Evolutionary conservation across 164 flowering plant species (phyloP).

Genomic region (Pachysandra terminalis): DNA sequence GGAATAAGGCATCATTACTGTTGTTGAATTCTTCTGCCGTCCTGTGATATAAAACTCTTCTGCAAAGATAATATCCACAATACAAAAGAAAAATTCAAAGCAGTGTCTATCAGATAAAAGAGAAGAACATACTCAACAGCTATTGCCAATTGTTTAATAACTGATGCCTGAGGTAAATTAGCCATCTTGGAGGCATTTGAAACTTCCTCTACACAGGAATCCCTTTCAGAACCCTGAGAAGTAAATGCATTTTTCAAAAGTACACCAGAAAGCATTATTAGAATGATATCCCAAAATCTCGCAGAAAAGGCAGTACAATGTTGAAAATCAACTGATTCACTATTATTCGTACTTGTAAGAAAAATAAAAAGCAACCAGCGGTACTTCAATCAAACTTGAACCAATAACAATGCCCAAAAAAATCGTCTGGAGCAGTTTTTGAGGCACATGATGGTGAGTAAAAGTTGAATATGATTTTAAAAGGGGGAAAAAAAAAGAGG

Average conservation of each 20-base stretch:
- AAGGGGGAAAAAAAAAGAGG: too few relatives aligned
- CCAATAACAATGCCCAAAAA: neutral
- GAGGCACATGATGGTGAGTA: neutral
- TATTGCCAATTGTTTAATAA: conserved; percentile 62
- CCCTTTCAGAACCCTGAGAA: conserved; percentile 45
- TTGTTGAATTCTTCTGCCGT: too few relatives aligned
- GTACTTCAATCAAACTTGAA: neutral
- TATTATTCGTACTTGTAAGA: neutral
- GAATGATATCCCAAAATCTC: neutral
- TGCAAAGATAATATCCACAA: neutral
- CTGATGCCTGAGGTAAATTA: conserved; percentile 56
- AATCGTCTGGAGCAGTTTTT: neutral
- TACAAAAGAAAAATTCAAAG: conserved; percentile 1
- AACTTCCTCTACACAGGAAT: conserved; percentile 20
- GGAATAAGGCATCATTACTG: too few relatives aligned
- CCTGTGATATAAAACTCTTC: neutral
- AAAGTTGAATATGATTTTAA: neutral
- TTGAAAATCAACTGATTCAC: neutral
- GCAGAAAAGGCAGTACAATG: neutral
- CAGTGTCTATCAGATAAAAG: conserved; percentile 4
- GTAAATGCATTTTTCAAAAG: neutral
- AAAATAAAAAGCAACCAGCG: neutral
- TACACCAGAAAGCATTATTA: neutral
- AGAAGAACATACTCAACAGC: conserved; percentile 69
- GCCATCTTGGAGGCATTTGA: conserved; percentile 21